Evolutionary conservation across 1,284 basidiomycete species (phyloP).

Genomic region (Malassezia restricta): DNA sequence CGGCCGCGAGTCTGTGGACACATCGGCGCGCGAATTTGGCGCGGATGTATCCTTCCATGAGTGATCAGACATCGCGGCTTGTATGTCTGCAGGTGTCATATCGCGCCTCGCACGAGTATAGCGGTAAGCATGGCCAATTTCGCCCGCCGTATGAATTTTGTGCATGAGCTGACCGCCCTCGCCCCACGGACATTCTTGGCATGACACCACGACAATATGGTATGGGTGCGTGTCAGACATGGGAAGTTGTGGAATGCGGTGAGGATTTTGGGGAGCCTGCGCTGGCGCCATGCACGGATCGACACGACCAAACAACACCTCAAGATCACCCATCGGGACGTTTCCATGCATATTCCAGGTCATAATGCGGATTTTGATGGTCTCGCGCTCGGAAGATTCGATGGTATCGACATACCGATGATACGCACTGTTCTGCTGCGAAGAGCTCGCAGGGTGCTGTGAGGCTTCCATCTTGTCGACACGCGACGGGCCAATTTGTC

Average conservation of each 20-base stretch:
- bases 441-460: neutral
- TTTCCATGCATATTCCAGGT: conserved; percentile 51
- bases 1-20: neutral
- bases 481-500: neutral
- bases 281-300: conserved; percentile 31
- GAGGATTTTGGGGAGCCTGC: conserved; percentile 48
- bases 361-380: conserved; percentile 49
- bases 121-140: conserved; percentile 27
- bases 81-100: neutral
- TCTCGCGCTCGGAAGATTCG: conserved; percentile 16
- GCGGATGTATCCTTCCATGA: neutral
- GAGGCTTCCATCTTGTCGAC: neutral
- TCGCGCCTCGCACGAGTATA: neutral
- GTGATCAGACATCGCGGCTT: neutral
- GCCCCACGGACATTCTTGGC: conserved; percentile 51
- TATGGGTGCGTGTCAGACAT: conserved; percentile 55
- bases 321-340: conserved; percentile 59
- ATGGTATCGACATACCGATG: neutral
- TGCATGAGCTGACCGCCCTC: conserved; percentile 31
- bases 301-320: conserved; percentile 60
- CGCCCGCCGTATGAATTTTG: conserved; percentile 35
- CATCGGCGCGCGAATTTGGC: neutral
- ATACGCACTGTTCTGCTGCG: neutral
- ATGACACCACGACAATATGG: conserved; percentile 66
- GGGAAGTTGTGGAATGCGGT: conserved; percentile 30